phyloP scores from a whole-genome alignment of 2,329 filamentous ascomycete genomes.

The Coleophoma eucalyptorum region DNA sequence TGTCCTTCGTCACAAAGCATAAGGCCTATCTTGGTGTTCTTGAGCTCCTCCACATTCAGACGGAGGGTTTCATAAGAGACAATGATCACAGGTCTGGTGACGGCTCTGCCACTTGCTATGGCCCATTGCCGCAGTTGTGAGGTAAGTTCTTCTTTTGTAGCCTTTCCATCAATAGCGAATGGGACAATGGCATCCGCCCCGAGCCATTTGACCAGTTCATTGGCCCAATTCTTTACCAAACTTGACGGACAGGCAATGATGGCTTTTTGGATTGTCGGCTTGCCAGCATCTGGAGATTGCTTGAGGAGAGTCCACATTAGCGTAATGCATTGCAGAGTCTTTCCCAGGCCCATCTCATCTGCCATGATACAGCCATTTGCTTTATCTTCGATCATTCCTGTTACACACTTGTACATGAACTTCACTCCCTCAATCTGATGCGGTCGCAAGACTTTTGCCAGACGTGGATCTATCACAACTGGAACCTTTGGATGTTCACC shows the following conservation, averaged over 20 bases:
- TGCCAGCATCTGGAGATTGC: constrained; percentile 93
- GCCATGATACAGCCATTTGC: constrained; percentile 99
- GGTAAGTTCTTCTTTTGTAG: constrained; percentile 87
- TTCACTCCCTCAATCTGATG: constrained; percentile 98
- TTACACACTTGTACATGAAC: constrained; percentile 93
- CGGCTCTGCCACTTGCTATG: constrained; percentile 81
- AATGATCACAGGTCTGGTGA: constrained; percentile 91
- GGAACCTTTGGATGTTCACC: constrained; percentile 83
- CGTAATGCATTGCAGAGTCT: constrained; percentile 95
- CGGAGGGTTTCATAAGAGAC: constrained; percentile 96
- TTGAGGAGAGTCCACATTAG: constrained; percentile 96
- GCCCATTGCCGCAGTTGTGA: constrained; percentile 93
- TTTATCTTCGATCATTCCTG: constrained; percentile 89
- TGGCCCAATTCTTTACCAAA: constrained; percentile 96
- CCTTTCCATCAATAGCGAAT: constrained; percentile 96
- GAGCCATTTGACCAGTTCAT: constrained; percentile 95
- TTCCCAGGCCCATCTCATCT: constrained; percentile 97
- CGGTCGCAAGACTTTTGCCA: constrained; percentile 86
- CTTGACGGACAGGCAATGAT: constrained; percentile 96
- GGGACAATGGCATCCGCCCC: constrained; percentile 86
- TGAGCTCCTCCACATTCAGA: constrained; percentile 85
- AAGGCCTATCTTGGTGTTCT: constrained; percentile 84
- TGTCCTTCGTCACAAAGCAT: constrained; percentile 97
- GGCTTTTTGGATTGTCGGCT: constrained; percentile 89
- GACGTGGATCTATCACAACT: constrained; percentile 88